Evolutionary conservation across 345 rosid genomes (phyloP).

Genomic region (Euphorbia lathyris): DNA sequence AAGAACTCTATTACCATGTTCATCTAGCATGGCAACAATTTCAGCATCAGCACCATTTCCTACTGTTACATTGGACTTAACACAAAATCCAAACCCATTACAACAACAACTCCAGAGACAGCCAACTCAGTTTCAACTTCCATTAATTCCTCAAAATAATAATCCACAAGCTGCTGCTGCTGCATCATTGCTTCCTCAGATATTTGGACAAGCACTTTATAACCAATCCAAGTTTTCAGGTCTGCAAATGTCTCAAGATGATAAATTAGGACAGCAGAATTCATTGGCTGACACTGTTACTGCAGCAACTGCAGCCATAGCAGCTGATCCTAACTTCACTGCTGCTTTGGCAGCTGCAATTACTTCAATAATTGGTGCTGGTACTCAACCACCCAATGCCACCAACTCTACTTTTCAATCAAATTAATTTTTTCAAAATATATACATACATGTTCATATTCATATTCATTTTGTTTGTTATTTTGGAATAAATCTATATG

Average conservation of each 20-base stretch:
- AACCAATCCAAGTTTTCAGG: conserved; percentile 67
- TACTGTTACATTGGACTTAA: conserved; percentile 86
- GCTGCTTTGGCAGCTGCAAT: conserved; percentile 71
- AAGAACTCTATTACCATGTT: conserved; percentile 70
- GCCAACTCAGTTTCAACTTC: conserved; percentile 42
- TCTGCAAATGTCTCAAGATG: conserved; percentile 53
- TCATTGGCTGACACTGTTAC: conserved; percentile 37
- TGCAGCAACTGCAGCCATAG: conserved; percentile 47
- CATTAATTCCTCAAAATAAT: conserved; percentile 30
- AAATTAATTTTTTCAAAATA: conserved; percentile 16
- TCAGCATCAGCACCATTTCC: conserved; percentile 98
- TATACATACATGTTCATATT: conserved; percentile 1
- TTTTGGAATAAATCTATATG: conserved; percentile 25
- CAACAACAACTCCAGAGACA: conserved; percentile 38
- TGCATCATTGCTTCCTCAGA: conserved; percentile 50
- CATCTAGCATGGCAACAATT: conserved; percentile 92
- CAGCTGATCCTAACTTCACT: conserved; percentile 61
- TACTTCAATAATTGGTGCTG: conserved; percentile 43
- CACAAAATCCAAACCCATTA: conserved; percentile 43
- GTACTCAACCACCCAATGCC: conserved; percentile 29
- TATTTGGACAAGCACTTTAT: conserved; percentile 53
- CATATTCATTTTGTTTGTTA: conserved; percentile 21
- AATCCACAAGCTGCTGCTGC: conserved; percentile 29
- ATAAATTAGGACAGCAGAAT: conserved; percentile 29
- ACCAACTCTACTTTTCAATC: conserved; percentile 34